Evolutionary conservation across 805 yeast species (phyloP).

Genomic region (Komagataella populi): DNA sequence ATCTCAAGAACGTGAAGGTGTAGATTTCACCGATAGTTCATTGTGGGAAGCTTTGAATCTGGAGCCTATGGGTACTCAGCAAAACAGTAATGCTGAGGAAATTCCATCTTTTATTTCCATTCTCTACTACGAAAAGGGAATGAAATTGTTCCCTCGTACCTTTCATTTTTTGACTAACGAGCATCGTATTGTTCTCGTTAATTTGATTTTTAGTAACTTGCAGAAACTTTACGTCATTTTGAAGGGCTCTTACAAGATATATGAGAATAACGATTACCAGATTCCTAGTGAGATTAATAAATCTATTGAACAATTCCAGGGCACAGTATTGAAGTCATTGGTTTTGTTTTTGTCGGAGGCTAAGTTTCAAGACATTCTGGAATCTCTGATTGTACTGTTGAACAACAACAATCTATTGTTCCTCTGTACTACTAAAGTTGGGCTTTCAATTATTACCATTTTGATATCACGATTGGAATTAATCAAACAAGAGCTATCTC

Average conservation of each 20-base stretch:
- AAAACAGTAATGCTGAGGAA: conserved; percentile 33
- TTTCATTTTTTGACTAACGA: conserved; percentile 70
- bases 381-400: conserved; percentile 55
- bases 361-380: conserved; percentile 65
- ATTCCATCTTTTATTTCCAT: conserved; percentile 76
- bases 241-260: conserved; percentile 66
- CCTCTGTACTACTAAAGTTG: conserved; percentile 62
- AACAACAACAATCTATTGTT: conserved; percentile 58
- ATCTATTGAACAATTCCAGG: conserved; percentile 65
- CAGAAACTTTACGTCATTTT: conserved; percentile 68
- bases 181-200: conserved; percentile 64
- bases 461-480: conserved; percentile 84
- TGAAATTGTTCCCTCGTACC: conserved; percentile 78
- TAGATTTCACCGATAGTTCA: conserved; percentile 26
- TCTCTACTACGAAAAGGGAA: conserved; percentile 74
- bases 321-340: conserved; percentile 70
- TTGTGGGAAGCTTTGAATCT: conserved; percentile 75
- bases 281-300: conserved; percentile 41
- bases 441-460: conserved; percentile 80
- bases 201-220: conserved; percentile 67
- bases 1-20: conserved; percentile 49
- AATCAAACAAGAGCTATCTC: conserved; percentile 64
- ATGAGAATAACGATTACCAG: conserved; percentile 23
- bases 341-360: conserved; percentile 78
- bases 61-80: conserved; percentile 34